A percentile compares a stretch with the other conserved stretches of the same genome.
Conservation (phyloP, 345 rosid genomes). For the Bruguiera parviflora region DNA sequence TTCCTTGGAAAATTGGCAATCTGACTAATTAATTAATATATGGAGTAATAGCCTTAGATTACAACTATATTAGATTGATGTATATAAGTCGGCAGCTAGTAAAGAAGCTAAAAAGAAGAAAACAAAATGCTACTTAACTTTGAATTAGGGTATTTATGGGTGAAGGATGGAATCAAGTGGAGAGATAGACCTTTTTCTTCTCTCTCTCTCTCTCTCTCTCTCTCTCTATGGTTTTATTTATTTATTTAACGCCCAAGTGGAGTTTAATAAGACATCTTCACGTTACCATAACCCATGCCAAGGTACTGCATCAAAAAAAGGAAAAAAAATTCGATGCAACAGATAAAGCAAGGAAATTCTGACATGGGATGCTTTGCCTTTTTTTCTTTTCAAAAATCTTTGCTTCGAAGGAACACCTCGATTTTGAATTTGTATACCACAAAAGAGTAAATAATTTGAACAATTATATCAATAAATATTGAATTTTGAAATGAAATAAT, state of each 20-base stretch:
- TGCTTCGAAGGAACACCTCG: neutral
- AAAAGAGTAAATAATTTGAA: too few relatives aligned
- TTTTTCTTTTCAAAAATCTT: neutral
- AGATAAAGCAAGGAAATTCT: constrained; percentile 13
- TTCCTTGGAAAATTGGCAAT: too few relatives aligned
- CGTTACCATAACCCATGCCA: constrained; percentile 1
- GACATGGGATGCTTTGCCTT: neutral
- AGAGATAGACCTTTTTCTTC: constrained; percentile 23
- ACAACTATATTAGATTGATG: too few relatives aligned
- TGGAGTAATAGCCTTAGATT: too few relatives aligned
- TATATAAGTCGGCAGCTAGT: neutral
- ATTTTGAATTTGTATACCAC: too few relatives aligned
- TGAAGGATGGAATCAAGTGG: constrained; percentile 40
- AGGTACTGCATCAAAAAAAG: neutral
- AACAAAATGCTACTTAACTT: constrained; percentile 29
- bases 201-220: constrained; percentile 1
- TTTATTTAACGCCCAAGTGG: constrained; percentile 11
- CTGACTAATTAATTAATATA: too few relatives aligned
- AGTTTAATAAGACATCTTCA: constrained; percentile 11
- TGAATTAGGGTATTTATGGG: constrained; percentile 31
- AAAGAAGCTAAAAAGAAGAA: constrained; percentile 1
- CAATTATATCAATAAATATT: too few relatives aligned
- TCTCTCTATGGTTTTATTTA: constrained; percentile 27
- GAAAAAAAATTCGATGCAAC: constrained; percentile 25
- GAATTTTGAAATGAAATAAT: too few relatives aligned